These are phyloP conservation scores for Orbilia oligospora DNA, from an alignment of 2,329 filamentous ascomycete genomes.

Conservation along the genomic window DNA sequence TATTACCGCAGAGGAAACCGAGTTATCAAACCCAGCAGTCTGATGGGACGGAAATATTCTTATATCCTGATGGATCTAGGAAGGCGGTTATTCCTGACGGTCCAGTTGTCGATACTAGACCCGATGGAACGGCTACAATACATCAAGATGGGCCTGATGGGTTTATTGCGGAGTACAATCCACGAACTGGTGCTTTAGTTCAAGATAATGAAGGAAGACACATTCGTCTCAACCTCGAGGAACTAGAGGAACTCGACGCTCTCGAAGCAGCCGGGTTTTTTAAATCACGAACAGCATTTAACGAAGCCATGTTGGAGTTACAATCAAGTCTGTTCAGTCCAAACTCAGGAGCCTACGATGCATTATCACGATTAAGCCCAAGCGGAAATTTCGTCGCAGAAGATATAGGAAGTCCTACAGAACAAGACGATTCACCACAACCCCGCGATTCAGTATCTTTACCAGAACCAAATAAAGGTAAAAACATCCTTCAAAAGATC, in stretches of 20 bases:
- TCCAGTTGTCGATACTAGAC: background rate
- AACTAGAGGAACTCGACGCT: background rate
- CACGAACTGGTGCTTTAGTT: background rate
- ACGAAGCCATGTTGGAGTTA: background rate
- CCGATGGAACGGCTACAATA: slow-evolving; percentile 20
- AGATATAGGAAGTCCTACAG: background rate
- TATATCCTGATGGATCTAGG: slow-evolving; percentile 24
- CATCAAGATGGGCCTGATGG: slow-evolving; percentile 11
- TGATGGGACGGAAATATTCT: slow-evolving; percentile 8
- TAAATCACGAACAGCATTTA: background rate
- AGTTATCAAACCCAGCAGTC: background rate
- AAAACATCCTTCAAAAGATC: background rate
- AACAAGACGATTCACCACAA: background rate
- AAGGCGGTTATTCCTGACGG: slow-evolving; percentile 9
- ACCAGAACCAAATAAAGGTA: background rate
- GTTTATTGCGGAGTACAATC: slow-evolving; percentile 14
- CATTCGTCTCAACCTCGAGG: background rate
- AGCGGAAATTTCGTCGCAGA: background rate
- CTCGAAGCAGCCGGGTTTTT: slow-evolving; percentile 2
- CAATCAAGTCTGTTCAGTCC: slow-evolving; percentile 3
- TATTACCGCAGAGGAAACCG: background rate
- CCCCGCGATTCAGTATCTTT: background rate
- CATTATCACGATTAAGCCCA: background rate
- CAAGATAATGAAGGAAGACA: background rate
- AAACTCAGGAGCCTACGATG: background rate